Base-by-base conservation (phyloP, 2,329 filamentous ascomycete species). In the Diaporthe humulicola region DNA sequence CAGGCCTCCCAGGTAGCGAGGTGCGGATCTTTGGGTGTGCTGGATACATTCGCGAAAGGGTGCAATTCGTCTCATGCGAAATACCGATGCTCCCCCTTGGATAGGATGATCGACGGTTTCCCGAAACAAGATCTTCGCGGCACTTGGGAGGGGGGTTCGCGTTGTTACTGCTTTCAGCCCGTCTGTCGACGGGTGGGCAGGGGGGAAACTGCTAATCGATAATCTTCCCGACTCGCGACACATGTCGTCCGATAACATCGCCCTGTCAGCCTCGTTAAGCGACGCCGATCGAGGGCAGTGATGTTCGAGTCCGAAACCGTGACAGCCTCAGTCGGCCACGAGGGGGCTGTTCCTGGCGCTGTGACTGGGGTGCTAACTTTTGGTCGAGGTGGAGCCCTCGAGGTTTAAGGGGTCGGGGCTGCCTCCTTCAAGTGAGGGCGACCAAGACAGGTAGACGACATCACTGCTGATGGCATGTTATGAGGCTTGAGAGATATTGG, bases 41-140 rank as follows among this genome's bases (percentile, higher is more conserved):
- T 50, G 45, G 12, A n/a, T 12, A 12, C 9, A 6, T 12, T 52
- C 48, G 25, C 48, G 28, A 45, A 45, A 19, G 10, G 48, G 48
- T 52, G n/a, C 48, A 25, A 6, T 10, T 12, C 19, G 54, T 57
- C 45, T 50, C 61, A 25, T 19, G 33, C n/a, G 60, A 64, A 48
- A 48, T 64, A 52, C 19, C 30, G 61, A 67, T 17, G 15, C 14
- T 36, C 64, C 22, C 45, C 22, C 17, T 52, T 38, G 30, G 61
- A 45, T 67, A 67, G 64, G 61, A 38, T 38, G 61, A 67, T 67
- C 61, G 61, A 38, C 61, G 61, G 45, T 25, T 19, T 52, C 61
- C 45, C 61, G 61, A 67, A 67, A 67, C 61, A 50, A 52, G 61
- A 67, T 52, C 61, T 52, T 38, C 61, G 45, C 45, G 61, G 42